phyloP scores from a whole-genome alignment of 768 basidiomycete species.

The Russula vinacea region DNA sequence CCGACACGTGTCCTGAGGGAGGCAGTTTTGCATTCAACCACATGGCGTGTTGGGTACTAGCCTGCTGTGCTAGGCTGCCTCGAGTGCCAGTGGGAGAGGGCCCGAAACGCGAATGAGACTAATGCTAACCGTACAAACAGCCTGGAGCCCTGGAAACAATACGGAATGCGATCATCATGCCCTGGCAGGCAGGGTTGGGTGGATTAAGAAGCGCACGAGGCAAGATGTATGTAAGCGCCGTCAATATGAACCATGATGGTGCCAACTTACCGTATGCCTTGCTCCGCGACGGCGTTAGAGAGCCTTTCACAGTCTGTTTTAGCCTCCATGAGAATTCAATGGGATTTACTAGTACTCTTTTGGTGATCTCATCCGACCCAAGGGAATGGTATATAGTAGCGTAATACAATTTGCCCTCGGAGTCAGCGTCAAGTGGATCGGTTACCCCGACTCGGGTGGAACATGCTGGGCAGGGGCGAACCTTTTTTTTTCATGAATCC shows the following conservation, averaged over 20 bases:
- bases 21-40: background rate
- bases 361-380: background rate
- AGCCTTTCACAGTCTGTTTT: background rate
- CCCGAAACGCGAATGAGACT: background rate
- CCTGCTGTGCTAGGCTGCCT: background rate
- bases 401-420: background rate
- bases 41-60: background rate
- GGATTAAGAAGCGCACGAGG: background rate
- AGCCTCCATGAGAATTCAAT: background rate
- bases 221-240: background rate
- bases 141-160: background rate
- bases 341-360: background rate
- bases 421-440: background rate
- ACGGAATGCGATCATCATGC: background rate
- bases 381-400: background rate
- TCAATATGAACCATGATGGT: background rate
- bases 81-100: background rate
- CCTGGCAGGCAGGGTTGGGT: background rate
- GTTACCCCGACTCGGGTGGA: background rate
- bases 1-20: constrained; percentile 1
- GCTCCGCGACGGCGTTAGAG: constrained; percentile 1
- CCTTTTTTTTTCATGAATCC: background rate
- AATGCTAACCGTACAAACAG: too few relatives aligned
- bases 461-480: background rate
- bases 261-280: background rate